These are phyloP conservation scores for Ustilago shanxiensis DNA, from an alignment of 1,284 basidiomycete species.

Conservation along the genomic window DNA sequence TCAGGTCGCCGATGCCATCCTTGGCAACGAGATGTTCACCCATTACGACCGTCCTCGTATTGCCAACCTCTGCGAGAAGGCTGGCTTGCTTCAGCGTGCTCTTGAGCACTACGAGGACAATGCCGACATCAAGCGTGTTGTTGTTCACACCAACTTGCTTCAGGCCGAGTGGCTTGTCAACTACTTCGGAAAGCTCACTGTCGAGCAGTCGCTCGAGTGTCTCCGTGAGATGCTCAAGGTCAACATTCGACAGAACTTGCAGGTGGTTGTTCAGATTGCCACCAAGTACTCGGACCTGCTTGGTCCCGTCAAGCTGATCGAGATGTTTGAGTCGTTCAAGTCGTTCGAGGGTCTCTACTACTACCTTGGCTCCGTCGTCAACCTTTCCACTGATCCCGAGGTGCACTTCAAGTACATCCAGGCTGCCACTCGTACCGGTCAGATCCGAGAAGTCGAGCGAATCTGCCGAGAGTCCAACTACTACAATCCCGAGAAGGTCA, in stretches of 20 bases:
- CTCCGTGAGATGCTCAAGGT: conserved; percentile 96
- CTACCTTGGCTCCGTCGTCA: conserved; percentile 96
- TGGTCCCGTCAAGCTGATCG: conserved; percentile 95
- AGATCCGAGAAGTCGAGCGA: conserved; percentile 98
- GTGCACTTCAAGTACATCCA: conserved; percentile 99
- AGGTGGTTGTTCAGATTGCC: conserved; percentile 96
- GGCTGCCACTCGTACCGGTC: conserved; percentile 96
- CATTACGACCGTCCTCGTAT: conserved; percentile 97
- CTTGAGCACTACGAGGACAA: conserved; percentile 96
- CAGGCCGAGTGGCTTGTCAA: conserved; percentile 95
- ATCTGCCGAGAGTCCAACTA: conserved; percentile 97
- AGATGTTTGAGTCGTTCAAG: conserved; percentile 99
- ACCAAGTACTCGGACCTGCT: conserved; percentile 99
- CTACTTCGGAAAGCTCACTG: conserved; percentile 97
- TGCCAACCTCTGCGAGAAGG: conserved; percentile 98
- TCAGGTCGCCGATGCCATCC: conserved; percentile 98
- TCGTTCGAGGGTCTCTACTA: conserved; percentile 98
- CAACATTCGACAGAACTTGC: conserved; percentile 97
- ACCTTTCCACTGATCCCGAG: conserved; percentile 93
- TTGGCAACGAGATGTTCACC: conserved; percentile 98
- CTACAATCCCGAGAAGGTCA: conserved; percentile 99
- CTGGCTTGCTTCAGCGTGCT: conserved; percentile 92
- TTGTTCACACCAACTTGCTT: conserved; percentile 91
- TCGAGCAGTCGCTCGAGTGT: conserved; percentile 97
- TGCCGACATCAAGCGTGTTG: conserved; percentile 97